Evolutionary conservation across 2,329 filamentous ascomycete genomes (phyloP).

Genomic region (Septoria petroselini): DNA sequence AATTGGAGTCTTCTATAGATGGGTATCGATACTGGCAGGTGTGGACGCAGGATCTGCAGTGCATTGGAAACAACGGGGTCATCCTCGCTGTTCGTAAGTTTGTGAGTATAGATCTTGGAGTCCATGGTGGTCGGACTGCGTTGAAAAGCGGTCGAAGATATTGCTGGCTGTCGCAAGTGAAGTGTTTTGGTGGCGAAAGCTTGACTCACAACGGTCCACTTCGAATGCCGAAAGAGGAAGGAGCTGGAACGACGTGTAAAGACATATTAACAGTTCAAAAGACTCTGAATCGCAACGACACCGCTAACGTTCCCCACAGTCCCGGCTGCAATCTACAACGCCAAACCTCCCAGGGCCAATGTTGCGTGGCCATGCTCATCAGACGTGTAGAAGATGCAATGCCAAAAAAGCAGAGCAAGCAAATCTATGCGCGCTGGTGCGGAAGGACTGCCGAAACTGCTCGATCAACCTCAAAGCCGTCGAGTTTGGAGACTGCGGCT

Average conservation of each 20-base stretch:
- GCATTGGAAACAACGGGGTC: constrained; percentile 33
- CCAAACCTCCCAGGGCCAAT: constrained; percentile 5
- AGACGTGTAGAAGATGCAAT: constrained; percentile 3
- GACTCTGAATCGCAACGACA: constrained; percentile 1
- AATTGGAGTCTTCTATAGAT: constrained; percentile 64
- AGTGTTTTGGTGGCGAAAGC: no score
- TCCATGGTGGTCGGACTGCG: not conserved
- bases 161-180: no score
- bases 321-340: constrained; percentile 3
- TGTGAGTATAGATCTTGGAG: not conserved
- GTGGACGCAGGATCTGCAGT: constrained; percentile 48
- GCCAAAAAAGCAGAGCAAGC: not conserved
- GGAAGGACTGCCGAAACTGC: not conserved
- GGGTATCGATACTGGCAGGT: constrained; percentile 59
- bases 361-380: not conserved
- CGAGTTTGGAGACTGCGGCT: constrained; percentile 3
- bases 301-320: not conserved
- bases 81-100: constrained; percentile 3
- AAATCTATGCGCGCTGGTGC: constrained; percentile 10
- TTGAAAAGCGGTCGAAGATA: not conserved
- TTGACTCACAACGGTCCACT: not conserved
- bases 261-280: not conserved
- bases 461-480: not conserved
- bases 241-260: not conserved
- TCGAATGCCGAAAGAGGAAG: not conserved